A percentile compares a stretch with the other conserved stretches of the same genome.
phyloP scores from a whole-genome alignment of 164 flowering plant species.

The Euptelea pleiosperma region DNA sequence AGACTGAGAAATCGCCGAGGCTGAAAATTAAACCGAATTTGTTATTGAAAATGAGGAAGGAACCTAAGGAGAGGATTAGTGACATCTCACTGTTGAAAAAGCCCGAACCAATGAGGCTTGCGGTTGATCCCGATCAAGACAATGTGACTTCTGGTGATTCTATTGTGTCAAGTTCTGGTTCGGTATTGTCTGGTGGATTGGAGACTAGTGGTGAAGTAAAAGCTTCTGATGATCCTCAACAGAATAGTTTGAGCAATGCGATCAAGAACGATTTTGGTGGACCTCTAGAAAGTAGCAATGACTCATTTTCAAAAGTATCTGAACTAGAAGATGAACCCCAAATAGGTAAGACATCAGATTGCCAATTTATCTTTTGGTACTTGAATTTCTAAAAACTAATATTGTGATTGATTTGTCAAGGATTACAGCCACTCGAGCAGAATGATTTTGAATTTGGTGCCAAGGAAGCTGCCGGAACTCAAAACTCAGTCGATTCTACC shows the following conservation, averaged over 20 bases:
- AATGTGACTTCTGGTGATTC: constrained; percentile 12
- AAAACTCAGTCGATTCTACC: constrained; percentile 18
- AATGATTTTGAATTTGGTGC: constrained; percentile 14
- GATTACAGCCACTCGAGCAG: constrained; percentile 42
- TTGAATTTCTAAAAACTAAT: constrained; percentile 11
- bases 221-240: constrained; percentile 4
- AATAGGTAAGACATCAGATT: constrained; percentile 33
- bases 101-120: constrained; percentile 24
- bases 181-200: neutral
- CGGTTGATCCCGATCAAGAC: constrained; percentile 3
- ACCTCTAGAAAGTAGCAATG: constrained; percentile 17
- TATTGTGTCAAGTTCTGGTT: constrained; percentile 3
- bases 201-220: constrained; percentile 7
- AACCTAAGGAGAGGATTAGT: constrained; percentile 23
- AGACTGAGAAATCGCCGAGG: constrained; percentile 21
- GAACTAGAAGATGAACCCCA: constrained; percentile 13
- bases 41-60: constrained; percentile 30
- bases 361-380: neutral
- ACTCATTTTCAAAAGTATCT: constrained; percentile 9
- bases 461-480: constrained; percentile 17
- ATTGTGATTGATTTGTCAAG: constrained; percentile 40
- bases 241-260: constrained; percentile 3
- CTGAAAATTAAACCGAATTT: constrained; percentile 38
- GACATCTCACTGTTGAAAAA: constrained; percentile 43
- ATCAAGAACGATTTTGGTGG: constrained; percentile 5